A percentile compares a stretch with the other conserved stretches of the same genome.
These are phyloP conservation scores for Rheum nobile DNA, from an alignment of 148 eudicot species.

Conservation along the genomic window DNA sequence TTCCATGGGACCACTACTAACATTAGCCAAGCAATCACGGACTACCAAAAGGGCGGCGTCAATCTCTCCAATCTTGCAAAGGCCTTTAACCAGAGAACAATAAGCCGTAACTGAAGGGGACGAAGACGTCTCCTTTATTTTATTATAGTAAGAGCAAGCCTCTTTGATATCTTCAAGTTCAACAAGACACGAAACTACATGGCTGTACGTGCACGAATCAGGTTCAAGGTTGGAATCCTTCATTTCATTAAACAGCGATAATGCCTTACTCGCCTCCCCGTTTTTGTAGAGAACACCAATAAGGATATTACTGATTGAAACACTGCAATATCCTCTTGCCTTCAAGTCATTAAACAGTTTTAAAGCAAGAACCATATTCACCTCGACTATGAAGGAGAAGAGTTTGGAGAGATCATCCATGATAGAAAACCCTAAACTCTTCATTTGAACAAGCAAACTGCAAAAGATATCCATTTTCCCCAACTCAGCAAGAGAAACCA, in stretches of 20 bases:
- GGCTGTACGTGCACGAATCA: conserved; percentile 53
- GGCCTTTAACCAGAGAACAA: conserved; percentile 62
- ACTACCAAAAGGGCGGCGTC: conserved; percentile 63
- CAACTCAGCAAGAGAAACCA: conserved; percentile 47
- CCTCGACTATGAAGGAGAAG: conserved; percentile 46
- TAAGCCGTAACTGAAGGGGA: conserved; percentile 66
- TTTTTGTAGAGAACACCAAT: conserved; percentile 47
- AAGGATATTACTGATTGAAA: conserved; percentile 55
- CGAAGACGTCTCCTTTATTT: conserved; percentile 43
- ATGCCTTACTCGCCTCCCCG: conserved; percentile 43
- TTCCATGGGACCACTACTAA: conserved; percentile 56
- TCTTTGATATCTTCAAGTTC: conserved; percentile 51
- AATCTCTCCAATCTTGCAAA: conserved; percentile 58
- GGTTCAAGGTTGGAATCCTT: conserved; percentile 37
- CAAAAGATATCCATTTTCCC: conserved; percentile 52
- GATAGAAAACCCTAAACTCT: conserved; percentile 39
- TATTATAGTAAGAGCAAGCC: conserved; percentile 60
- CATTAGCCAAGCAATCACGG: conserved; percentile 74
- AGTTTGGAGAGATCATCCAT: conserved; percentile 45
- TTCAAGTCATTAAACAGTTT: conserved; percentile 48
- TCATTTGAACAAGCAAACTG: conserved; percentile 54
- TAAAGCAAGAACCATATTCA: conserved; percentile 31
- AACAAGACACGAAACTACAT: conserved; percentile 49
- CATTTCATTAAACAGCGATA: conserved; percentile 52
- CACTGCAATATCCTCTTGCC: conserved; percentile 40